Evolutionary conservation across 129 eudicot genomes (phyloP).

Genomic region (Pseudognaphalium luteoalbum): DNA sequence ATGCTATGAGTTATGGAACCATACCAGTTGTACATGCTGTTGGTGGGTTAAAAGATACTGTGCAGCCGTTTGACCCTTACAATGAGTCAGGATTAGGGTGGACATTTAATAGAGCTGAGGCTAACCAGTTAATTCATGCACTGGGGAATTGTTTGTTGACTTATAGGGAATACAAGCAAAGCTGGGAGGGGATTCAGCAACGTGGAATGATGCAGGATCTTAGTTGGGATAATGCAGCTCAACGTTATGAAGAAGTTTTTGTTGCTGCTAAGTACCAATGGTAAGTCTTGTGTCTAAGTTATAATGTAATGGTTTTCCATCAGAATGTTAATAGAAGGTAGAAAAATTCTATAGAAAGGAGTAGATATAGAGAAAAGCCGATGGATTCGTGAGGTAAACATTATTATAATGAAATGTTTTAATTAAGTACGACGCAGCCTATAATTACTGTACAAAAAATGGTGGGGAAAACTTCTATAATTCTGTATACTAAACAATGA

Average conservation of each 20-base stretch:
- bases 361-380: slow-evolving; percentile 10
- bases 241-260: slow-evolving; percentile 75
- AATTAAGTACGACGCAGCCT: background rate
- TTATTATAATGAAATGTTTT: background rate
- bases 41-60: slow-evolving; percentile 91
- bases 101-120: slow-evolving; percentile 83
- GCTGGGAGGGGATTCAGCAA: slow-evolving; percentile 88
- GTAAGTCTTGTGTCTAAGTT: slow-evolving; percentile 32
- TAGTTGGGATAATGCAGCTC: slow-evolving; percentile 87
- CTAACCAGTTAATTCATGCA: slow-evolving; percentile 60
- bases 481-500: slow-evolving; percentile 21
- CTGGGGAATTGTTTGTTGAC: slow-evolving; percentile 81
- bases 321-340: background rate
- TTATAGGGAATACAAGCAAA: slow-evolving; percentile 65
- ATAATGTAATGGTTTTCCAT: background rate
- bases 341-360: slow-evolving; percentile 1
- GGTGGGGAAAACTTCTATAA: background rate
- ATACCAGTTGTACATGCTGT: slow-evolving; percentile 94
- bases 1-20: slow-evolving; percentile 89
- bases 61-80: slow-evolving; percentile 80
- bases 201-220: slow-evolving; percentile 86
- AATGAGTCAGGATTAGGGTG: slow-evolving; percentile 81
- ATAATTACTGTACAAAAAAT: background rate
- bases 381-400: background rate
- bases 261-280: slow-evolving; percentile 90